Conservation (phyloP, 257 asterid species). For the Catharanthus roseus region DNA sequence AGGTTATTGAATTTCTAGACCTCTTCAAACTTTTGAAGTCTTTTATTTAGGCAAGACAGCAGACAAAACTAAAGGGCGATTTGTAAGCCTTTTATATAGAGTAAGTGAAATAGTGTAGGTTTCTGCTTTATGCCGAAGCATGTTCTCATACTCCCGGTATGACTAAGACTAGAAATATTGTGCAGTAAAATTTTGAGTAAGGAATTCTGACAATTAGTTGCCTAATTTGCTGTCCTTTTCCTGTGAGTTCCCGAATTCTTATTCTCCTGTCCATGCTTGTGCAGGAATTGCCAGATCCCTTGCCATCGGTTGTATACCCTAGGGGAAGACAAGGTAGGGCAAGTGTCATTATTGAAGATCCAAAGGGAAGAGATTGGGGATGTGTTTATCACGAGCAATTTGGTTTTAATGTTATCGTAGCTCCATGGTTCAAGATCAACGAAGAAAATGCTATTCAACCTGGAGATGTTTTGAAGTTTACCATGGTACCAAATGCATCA, state of each 20-base stretch:
- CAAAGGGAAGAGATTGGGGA: slow-evolving; percentile 13
- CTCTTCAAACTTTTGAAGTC: neutral
- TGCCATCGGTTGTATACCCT: slow-evolving; percentile 1
- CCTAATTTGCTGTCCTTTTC: neutral
- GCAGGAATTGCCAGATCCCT: slow-evolving; percentile 15
- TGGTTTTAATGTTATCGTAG: slow-evolving; percentile 6
- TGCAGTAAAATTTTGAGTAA: too few species aligned
- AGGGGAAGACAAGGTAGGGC: neutral
- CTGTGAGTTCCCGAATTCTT: neutral
- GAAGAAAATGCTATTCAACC: slow-evolving; percentile 10
- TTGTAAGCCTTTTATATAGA: neutral
- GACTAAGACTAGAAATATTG: too few species aligned
- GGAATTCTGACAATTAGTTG: neutral
- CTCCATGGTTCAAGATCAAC: slow-evolving; percentile 18
- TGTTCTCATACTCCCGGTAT: too few species aligned
- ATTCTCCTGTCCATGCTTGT: neutral
- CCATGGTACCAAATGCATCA: neutral
- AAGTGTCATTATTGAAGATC: slow-evolving; percentile 15
- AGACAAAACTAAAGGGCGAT: neutral
- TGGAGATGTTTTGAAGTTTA: slow-evolving; percentile 21
- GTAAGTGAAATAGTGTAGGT: too few species aligned
- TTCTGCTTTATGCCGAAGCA: too few species aligned
- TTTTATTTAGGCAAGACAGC: neutral
- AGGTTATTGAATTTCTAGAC: neutral
- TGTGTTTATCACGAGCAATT: slow-evolving; percentile 10